Base-by-base conservation (phyloP, 495 filamentous ascomycete species). In the Neurospora sublineolata region DNA sequence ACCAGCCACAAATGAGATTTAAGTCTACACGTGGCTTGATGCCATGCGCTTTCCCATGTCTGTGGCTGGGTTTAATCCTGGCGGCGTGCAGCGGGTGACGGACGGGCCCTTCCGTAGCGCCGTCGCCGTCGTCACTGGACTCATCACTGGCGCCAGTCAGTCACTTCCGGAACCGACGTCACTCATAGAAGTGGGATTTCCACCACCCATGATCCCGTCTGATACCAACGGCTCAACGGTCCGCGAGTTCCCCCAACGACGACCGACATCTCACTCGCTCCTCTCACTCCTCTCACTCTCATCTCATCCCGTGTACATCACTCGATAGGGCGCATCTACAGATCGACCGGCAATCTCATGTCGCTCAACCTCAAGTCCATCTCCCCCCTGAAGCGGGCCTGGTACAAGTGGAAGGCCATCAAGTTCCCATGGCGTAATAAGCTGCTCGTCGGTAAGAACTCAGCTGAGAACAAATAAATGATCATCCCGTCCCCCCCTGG, bases 381-480 rank as follows among this genome's bases (percentile, higher is more conserved):
- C 67, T 77, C 83, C 14, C 78, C 82, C 18, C 68, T 87, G 39
- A 75, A 79, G 38, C 77, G 78, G 69, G 77, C 83, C 36, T 97
- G 93, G 92, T 91, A 89, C 75, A 91, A 88, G 78, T 99, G 93
- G 93, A 97, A 97, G 77, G 84, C 86, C 30, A 83, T 96, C 36
- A 86, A 87, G 42, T 83, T 98, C 3, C 95, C 95, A 70, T 98
- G 95, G 95, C 87, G 95, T 74, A 89, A 86, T 74, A 87, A 87
- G 52, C 93, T 90, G 79, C 88, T 97, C 52, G 86, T 91, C 72
- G 94, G 94, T 94, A 77, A 76, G 87, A 33, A 60, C 27, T n/a
- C n/a, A n/a, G n/a, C n/a, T 60, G 27, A 9, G 52, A 60, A 60
- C 12, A 16, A 60, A 58, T 12, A 27, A 30, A 3, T 60, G 27